These are phyloP conservation scores for Beauveria pseudobassiana DNA, from an alignment of 2,329 filamentous ascomycete genomes.

Conservation along the genomic window DNA sequence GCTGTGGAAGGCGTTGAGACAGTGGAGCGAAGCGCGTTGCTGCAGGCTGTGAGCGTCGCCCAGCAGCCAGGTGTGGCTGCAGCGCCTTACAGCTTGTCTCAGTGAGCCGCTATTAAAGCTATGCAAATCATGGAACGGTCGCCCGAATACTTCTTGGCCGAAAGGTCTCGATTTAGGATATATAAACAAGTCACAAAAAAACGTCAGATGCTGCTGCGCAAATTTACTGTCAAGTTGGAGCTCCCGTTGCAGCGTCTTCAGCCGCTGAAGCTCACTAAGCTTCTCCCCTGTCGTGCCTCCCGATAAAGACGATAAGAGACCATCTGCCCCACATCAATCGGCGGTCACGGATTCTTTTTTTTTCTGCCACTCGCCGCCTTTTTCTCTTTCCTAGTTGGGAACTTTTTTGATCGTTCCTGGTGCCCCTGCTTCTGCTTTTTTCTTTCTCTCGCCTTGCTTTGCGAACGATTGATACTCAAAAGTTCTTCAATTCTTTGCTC, in stretches of 20 bases:
- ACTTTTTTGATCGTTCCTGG: not conserved
- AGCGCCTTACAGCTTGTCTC: not conserved
- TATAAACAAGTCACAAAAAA: too few species aligned
- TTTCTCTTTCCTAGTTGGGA: not conserved
- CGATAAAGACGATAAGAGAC: constrained; percentile 2
- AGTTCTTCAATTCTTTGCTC: too few species aligned
- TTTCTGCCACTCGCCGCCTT: constrained; percentile 2
- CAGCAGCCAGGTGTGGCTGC: not conserved
- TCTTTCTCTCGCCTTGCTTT: not conserved
- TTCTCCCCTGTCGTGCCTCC: too few species aligned
- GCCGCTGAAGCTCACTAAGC: not conserved
- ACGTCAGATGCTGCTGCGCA: too few species aligned
- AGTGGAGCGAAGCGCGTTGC: not conserved
- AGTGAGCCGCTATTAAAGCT: too few species aligned
- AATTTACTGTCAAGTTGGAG: not conserved
- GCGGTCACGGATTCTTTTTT: not conserved
- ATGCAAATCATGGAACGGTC: too few species aligned
- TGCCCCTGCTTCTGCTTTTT: not conserved
- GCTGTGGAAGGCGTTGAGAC: not conserved
- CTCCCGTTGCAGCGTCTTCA: too few species aligned
- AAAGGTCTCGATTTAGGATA: too few species aligned
- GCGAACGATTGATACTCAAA: not conserved
- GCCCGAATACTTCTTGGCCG: not conserved
- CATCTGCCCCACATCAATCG: constrained; percentile 3
- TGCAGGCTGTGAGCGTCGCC: not conserved